These are phyloP conservation scores for Jaminaea rosea DNA, from an alignment of 1,284 basidiomycete genomes.

Conservation along the genomic window DNA sequence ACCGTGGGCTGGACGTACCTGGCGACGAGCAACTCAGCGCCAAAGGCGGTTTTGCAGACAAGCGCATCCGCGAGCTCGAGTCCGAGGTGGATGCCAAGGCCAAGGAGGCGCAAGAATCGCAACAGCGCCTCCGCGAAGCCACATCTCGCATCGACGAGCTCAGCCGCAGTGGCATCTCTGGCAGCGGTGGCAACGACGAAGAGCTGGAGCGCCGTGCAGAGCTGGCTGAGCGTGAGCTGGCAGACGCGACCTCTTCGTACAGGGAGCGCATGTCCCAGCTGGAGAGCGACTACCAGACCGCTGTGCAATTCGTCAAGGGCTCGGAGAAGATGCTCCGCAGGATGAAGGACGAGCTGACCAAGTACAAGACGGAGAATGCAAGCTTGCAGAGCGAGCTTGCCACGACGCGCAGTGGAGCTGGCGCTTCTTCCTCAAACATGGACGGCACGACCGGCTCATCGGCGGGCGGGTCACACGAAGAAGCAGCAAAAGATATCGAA, in stretches of 20 bases:
- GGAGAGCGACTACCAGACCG: slow-evolving; percentile 89
- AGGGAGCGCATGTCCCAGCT: slow-evolving; percentile 55
- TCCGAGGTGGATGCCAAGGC: slow-evolving; percentile 36
- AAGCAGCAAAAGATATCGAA: slow-evolving; percentile 34
- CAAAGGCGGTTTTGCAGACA: slow-evolving; percentile 32
- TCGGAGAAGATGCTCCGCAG: slow-evolving; percentile 97
- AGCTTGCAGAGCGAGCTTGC: slow-evolving; percentile 26
- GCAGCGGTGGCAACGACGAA: slow-evolving; percentile 64
- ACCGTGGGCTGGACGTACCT: slow-evolving; percentile 53
- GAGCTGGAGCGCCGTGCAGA: slow-evolving; percentile 60
- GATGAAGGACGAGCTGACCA: slow-evolving; percentile 61
- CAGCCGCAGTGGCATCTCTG: slow-evolving; percentile 49
- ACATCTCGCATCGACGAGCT: slow-evolving; percentile 38
- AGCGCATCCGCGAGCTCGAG: slow-evolving; percentile 35
- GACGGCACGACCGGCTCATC: slow-evolving; percentile 13
- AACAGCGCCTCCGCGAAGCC: slow-evolving; percentile 39
- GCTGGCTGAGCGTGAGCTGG: slow-evolving; percentile 40
- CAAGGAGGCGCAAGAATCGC: slow-evolving; percentile 30
- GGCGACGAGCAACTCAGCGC: slow-evolving; percentile 39
- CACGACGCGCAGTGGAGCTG: slow-evolving; percentile 3
- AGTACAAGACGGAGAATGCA: slow-evolving; percentile 43
- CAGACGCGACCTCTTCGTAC: slow-evolving; percentile 38
- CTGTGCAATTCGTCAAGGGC: slow-evolving; percentile 70
- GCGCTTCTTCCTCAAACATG: too few relatives aligned
- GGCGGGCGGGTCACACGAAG: too few relatives aligned